Conservation (phyloP, 768 basidiomycete species). For the Mycena leptocephala region DNA sequence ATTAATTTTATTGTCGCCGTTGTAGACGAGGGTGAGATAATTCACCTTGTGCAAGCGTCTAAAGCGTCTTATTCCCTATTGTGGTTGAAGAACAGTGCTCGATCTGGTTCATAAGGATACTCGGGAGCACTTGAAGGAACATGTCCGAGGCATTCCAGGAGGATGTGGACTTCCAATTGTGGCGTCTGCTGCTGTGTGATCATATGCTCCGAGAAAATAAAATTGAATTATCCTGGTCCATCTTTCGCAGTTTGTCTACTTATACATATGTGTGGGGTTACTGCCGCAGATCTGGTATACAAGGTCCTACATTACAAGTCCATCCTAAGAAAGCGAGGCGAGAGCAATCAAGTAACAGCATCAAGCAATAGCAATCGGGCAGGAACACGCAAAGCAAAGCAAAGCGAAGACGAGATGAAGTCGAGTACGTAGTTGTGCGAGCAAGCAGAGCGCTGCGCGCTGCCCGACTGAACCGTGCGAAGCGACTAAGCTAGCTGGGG, state of each 20-base stretch:
- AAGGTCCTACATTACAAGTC: not conserved
- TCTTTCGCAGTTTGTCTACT: not conserved
- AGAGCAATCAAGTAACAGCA: slow-evolving; percentile 6
- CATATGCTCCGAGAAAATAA: not conserved
- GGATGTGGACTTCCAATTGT: not conserved
- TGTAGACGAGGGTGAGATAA: not conserved
- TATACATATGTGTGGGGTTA: not conserved
- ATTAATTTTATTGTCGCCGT: not conserved
- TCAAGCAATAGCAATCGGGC: not conserved
- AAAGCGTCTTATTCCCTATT: not conserved
- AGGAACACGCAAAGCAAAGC: slow-evolving; percentile 1
- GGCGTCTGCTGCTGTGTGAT: not conserved
- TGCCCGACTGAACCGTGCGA: not conserved
- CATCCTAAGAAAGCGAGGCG: slow-evolving; percentile 8
- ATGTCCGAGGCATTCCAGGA: not conserved
- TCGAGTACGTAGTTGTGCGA: slow-evolving; percentile 6
- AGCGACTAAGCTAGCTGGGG: slow-evolving; percentile 1
- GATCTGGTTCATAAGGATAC: not conserved
- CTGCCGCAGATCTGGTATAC: not conserved
- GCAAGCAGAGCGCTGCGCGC: not conserved
- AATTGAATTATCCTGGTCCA: not conserved
- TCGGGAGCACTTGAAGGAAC: not conserved
- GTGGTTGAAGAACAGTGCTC: not conserved
- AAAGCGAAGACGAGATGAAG: not conserved
- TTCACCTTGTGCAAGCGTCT: not conserved